Conservation (phyloP, 306 rosid species). For the Castanea crenata region DNA sequence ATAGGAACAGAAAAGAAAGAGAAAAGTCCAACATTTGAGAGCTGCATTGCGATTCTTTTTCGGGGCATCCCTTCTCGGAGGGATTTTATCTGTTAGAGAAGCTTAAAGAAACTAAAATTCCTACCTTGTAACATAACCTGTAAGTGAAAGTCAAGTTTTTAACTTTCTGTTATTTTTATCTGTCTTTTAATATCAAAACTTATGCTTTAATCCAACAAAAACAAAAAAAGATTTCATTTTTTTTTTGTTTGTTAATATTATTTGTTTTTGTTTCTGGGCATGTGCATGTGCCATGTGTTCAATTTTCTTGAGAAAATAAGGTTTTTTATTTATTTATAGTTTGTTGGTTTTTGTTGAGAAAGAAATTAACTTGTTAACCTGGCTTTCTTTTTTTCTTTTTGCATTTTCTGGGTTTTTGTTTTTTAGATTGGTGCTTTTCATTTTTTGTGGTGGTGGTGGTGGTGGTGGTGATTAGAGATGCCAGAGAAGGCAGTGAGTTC, state of each 20-base stretch:
- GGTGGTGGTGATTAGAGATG: slow-evolving; percentile 44
- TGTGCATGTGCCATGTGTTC: slow-evolving; percentile 22
- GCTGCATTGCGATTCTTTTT: not conserved
- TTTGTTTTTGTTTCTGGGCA: not conserved
- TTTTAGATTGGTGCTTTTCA: slow-evolving; percentile 16
- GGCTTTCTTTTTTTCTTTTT: not conserved
- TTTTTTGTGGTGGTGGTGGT: slow-evolving; percentile 2
- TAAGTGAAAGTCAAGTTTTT: not conserved
- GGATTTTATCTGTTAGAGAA: not conserved
- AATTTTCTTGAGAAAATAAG: slow-evolving; percentile 11
- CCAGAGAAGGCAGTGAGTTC: slow-evolving; percentile 50
- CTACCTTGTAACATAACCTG: slow-evolving; percentile 9
- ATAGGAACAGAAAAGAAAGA: not conserved
- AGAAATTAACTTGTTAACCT: not conserved
- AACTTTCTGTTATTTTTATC: not conserved
- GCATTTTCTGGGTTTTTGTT: slow-evolving; percentile 13
- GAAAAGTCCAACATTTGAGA: not conserved
- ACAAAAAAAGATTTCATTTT: not conserved
- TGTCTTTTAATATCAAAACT: not conserved
- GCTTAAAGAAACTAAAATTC: not conserved
- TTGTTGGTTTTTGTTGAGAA: slow-evolving; percentile 11
- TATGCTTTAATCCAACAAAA: not conserved
- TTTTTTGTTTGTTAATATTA: not conserved
- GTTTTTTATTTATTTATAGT: not conserved
- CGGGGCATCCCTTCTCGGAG: not conserved